phyloP scores from a whole-genome alignment of 2,329 filamentous ascomycete species.

The Neocucurbitaria cava region DNA sequence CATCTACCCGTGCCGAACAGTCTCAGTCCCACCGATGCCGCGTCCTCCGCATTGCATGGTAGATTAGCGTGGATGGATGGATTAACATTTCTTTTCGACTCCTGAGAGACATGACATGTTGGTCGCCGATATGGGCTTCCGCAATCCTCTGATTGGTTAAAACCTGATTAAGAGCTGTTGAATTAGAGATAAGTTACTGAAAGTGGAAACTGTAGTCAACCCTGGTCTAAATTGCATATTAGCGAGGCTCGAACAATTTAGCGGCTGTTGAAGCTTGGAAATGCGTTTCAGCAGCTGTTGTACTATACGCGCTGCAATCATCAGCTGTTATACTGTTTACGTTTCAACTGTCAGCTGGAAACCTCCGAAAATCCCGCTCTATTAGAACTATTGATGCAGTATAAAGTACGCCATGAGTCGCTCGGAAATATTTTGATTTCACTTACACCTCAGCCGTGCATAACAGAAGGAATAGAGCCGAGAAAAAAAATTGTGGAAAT shows the following conservation, averaged over 20 bases:
- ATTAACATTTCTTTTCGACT: no score
- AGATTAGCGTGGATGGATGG: no score
- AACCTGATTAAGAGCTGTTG: background rate
- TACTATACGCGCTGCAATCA: background rate
- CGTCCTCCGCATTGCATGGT: no score
- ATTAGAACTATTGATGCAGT: background rate
- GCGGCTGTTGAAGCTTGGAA: background rate
- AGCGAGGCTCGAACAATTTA: background rate
- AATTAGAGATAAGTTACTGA: background rate
- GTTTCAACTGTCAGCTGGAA: no score
- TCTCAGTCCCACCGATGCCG: no score
- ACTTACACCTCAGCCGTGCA: background rate
- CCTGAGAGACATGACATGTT: no score
- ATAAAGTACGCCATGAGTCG: background rate
- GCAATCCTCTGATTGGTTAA: background rate
- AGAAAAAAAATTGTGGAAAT: no score
- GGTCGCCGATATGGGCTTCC: no score
- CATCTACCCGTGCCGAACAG: no score
- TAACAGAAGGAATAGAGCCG: no score
- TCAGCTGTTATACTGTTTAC: background rate
- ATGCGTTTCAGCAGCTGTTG: background rate
- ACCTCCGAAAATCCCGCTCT: no score
- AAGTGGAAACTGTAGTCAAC: background rate
- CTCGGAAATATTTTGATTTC: background rate
- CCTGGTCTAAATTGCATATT: background rate